Percentiles rank a stretch among this genome's conserved stretches.
Evolutionary conservation across 352 stramenopile genomes (phyloP).

Genomic region (Elongisporangium anandrum): DNA sequence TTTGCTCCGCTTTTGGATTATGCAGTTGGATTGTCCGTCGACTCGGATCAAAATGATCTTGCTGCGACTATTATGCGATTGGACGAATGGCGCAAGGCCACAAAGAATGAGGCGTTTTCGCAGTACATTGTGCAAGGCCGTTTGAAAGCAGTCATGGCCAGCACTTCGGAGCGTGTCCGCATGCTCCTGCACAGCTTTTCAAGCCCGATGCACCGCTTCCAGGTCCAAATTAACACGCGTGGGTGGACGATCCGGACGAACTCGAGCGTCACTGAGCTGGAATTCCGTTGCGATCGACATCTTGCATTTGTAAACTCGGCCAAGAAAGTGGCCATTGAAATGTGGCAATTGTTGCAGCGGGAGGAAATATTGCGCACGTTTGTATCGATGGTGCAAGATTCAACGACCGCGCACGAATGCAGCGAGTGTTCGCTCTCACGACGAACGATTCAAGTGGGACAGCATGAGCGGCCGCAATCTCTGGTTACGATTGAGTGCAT

Average conservation of each 20-base stretch:
- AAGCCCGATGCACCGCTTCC: conserved; percentile 19
- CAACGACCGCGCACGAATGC: conserved; percentile 23
- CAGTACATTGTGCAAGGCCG: conserved; percentile 28
- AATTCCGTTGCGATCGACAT: conserved; percentile 37
- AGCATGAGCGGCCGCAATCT: conserved; percentile 14
- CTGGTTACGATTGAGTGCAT: conserved; percentile 41
- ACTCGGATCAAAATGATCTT: neutral
- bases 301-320: conserved; percentile 12
- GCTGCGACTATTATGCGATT: conserved; percentile 13
- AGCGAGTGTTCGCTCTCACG: conserved; percentile 21
- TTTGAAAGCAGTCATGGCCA: conserved; percentile 14
- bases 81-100: conserved; percentile 18
- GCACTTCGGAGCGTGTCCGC: conserved; percentile 25
- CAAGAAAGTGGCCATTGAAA: conserved; percentile 27
- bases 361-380: conserved; percentile 70
- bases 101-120: conserved; percentile 15
- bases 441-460: conserved; percentile 31
- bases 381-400: conserved; percentile 46
- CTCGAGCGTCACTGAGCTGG: conserved; percentile 29
- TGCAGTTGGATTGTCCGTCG: conserved; percentile 3
- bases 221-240: conserved; percentile 27
- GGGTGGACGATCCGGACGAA: conserved; percentile 44
- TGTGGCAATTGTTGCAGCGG: conserved; percentile 47
- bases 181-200: conserved; percentile 27
- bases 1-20: conserved; percentile 43